phyloP scores from a whole-genome alignment of 805 yeast species.

The Candida odintsovae region DNA sequence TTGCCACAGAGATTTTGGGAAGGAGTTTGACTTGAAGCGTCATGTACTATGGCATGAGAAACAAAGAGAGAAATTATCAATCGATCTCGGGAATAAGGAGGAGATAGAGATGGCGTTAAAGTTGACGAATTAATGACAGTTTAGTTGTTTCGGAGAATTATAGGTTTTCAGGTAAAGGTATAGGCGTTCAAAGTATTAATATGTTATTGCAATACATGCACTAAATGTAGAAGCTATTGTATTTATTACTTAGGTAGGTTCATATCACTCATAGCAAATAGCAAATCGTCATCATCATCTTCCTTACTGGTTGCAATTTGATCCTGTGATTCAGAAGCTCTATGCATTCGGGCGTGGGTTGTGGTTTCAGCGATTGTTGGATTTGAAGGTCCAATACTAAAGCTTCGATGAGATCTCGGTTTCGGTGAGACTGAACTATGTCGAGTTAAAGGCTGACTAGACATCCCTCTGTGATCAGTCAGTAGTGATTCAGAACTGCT shows the following conservation, averaged over 20 bases:
- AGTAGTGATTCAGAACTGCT: conserved; percentile 20
- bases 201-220: neutral
- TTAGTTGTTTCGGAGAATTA: no score
- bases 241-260: conserved; percentile 33
- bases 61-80: conserved; percentile 8
- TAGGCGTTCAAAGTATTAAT: neutral
- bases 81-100: neutral
- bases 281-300: conserved; percentile 50
- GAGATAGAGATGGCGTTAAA: neutral
- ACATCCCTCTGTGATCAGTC: conserved; percentile 2
- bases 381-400: conserved; percentile 25
- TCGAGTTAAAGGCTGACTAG: conserved; percentile 11
- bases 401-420: conserved; percentile 7
- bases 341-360: conserved; percentile 26
- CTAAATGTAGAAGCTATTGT: neutral
- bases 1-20: conserved; percentile 50
- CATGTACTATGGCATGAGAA: conserved; percentile 50
- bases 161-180: neutral
- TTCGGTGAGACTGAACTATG: conserved; percentile 18
- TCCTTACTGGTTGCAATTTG: conserved; percentile 18
- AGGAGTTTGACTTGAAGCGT: conserved; percentile 41
- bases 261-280: conserved; percentile 75
- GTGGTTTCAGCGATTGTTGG: conserved; percentile 27
- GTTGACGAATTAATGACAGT: neutral
- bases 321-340: conserved; percentile 6